These are phyloP conservation scores for Dactylorhiza incarnata DNA, from an alignment of 106 monocot genomes.

Conservation along the genomic window DNA sequence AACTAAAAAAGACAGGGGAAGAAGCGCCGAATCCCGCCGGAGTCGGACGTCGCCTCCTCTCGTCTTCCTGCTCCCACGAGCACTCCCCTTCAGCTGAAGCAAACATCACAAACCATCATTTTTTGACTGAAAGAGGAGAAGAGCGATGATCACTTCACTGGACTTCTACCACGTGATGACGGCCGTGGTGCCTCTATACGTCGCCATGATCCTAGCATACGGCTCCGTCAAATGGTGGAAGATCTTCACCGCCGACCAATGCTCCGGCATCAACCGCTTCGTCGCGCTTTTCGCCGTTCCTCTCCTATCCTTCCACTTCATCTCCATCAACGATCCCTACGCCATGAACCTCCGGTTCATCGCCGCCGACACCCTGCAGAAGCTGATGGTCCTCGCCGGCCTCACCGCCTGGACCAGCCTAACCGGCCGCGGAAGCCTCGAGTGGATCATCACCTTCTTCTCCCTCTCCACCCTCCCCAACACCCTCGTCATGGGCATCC, in stretches of 20 bases:
- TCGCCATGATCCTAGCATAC: slow-evolving; percentile 53
- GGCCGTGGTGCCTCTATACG: slow-evolving; percentile 52
- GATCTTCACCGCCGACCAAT: slow-evolving; percentile 48
- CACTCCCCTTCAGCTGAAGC: not conserved
- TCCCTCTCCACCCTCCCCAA: slow-evolving; percentile 64
- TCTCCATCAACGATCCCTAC: slow-evolving; percentile 49
- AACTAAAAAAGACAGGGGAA: not conserved
- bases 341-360: slow-evolving; percentile 55
- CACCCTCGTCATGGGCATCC: slow-evolving; percentile 73
- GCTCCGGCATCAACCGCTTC: slow-evolving; percentile 56
- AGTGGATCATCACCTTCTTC: slow-evolving; percentile 66
- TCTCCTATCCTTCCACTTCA: slow-evolving; percentile 61
- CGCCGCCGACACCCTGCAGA: slow-evolving; percentile 64
- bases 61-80: not conserved
- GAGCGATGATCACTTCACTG: slow-evolving; percentile 20
- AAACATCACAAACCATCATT: not conserved
- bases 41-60: not conserved
- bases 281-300: slow-evolving; percentile 63
- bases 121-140: not conserved
- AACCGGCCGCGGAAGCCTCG: slow-evolving; percentile 22
- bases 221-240: slow-evolving; percentile 61
- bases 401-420: slow-evolving; percentile 18
- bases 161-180: slow-evolving; percentile 60
- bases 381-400: slow-evolving; percentile 34
- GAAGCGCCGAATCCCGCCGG: not conserved